Evolutionary conservation across 495 filamentous ascomycete genomes (phyloP).

Genomic region (Penicillium silybi): DNA sequence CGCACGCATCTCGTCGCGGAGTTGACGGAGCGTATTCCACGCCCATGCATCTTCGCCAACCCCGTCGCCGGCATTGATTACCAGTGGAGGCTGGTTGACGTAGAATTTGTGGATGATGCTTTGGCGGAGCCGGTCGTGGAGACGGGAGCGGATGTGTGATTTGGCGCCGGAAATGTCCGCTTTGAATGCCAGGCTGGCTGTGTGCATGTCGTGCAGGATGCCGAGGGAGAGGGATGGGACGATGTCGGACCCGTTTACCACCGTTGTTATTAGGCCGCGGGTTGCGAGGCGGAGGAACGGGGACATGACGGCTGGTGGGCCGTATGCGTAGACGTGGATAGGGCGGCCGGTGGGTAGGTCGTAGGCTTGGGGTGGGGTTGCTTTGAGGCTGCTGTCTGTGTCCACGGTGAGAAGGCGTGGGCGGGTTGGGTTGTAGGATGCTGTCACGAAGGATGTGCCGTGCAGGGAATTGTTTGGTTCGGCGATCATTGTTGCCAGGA

Average conservation of each 20-base stretch:
- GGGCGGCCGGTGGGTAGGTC: slow-evolving; percentile 62
- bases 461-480: slow-evolving; percentile 50
- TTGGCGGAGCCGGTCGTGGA: slow-evolving; percentile 58
- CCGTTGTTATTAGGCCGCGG: slow-evolving; percentile 69
- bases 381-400: slow-evolving; percentile 15
- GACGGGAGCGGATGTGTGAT: slow-evolving; percentile 59
- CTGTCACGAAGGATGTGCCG: slow-evolving; percentile 54
- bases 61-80: slow-evolving; percentile 41
- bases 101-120: slow-evolving; percentile 46
- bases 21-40: slow-evolving; percentile 60
- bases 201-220: slow-evolving; percentile 71
- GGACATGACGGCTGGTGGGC: slow-evolving; percentile 70
- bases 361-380: slow-evolving; percentile 20
- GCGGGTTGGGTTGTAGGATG: slow-evolving; percentile 29
- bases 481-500: slow-evolving; percentile 71
- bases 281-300: slow-evolving; percentile 67
- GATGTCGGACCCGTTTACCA: slow-evolving; percentile 68
- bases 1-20: slow-evolving; percentile 65
- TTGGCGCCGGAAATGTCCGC: slow-evolving; percentile 61
- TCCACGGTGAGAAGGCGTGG: slow-evolving; percentile 37
- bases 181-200: slow-evolving; percentile 67
- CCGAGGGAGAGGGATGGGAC: slow-evolving; percentile 73
- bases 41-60: slow-evolving; percentile 67
- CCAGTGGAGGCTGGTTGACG: slow-evolving; percentile 41
- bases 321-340: slow-evolving; percentile 77